Evolutionary conservation across 1,284 basidiomycete genomes (phyloP).

Genomic region (Puccinia triticina): DNA sequence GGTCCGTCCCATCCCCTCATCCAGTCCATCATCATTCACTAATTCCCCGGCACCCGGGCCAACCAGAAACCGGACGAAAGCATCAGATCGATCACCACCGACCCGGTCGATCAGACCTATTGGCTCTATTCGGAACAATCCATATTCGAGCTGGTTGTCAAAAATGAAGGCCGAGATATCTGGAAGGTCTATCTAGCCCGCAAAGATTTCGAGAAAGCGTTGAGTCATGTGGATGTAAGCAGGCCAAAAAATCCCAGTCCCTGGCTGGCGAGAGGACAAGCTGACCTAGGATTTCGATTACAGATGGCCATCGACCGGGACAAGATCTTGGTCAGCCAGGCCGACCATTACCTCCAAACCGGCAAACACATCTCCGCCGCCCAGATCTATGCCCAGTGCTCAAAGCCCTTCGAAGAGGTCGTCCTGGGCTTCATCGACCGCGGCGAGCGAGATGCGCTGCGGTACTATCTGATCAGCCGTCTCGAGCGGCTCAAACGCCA

Average conservation of each 20-base stretch:
- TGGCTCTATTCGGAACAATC: slow-evolving; percentile 92
- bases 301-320: slow-evolving; percentile 86
- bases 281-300: neutral
- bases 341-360: slow-evolving; percentile 77
- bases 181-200: slow-evolving; percentile 89
- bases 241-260: neutral
- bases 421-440: slow-evolving; percentile 85
- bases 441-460: slow-evolving; percentile 85
- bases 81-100: slow-evolving; percentile 74
- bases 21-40: neutral
- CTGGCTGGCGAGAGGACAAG: neutral
- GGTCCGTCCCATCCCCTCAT: slow-evolving; percentile 62
- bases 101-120: slow-evolving; percentile 83
- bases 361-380: slow-evolving; percentile 87
- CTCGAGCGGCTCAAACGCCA: slow-evolving; percentile 79
- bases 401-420: slow-evolving; percentile 88
- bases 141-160: slow-evolving; percentile 83
- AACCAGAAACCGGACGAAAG: slow-evolving; percentile 74
- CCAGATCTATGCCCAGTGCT: slow-evolving; percentile 85
- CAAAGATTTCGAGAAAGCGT: slow-evolving; percentile 74
- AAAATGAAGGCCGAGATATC: slow-evolving; percentile 88
- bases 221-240: slow-evolving; percentile 76
- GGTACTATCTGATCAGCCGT: slow-evolving; percentile 85
- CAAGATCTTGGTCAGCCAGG: slow-evolving; percentile 80
- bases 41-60: neutral